Evolutionary conservation across 441 rosid species (phyloP), one percentile per base, ranked within the genome.

Genomic region (Pelargonium cotyledonis): DNA sequence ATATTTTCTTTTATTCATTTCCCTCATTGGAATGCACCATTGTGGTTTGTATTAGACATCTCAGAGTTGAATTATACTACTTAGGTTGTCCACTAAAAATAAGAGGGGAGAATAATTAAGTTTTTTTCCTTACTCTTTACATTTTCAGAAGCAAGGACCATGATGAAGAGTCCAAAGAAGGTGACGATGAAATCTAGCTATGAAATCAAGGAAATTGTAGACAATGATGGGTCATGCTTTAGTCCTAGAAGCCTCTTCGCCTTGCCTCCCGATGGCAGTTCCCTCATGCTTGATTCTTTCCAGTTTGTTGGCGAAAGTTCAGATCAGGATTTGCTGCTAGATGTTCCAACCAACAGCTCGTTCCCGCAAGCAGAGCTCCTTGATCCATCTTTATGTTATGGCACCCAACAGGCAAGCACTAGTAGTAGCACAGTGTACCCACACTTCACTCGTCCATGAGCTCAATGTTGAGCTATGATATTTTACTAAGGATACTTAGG

Each of bases 361-460:
- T 95, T 92, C 75, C 88, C 95, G 60, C 93, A 89, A 80, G 98
- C 98, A 60, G 99, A 95, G 81, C 92, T 95, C 69, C 95, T 95
- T 75, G 81, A 75, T 69, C 92, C 91, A 18, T 38, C 76, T 73
- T 19, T 71, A 68, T 74, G 76, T 75, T 77, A 47, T 71, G 83
- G 84, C 29, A 49, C 73, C 70, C 84, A 75, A 62, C 90, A 86
- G 69, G 86, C 89, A 63, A 84, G 88, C 76, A 72, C 82, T 72
- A 78, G 86, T 71, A 81, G 89, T 74, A 86, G 86, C 77, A 84
- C 88, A 8, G 75, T 62, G 65, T 73, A 80, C 79, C 80, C 84
- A 11, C 80, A 65, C 67, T 77, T 16, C 72, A 49, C 66, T 71
- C 77, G 73, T 69, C 87, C 79, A 65, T 82, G 78, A 72, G 72